A percentile compares a stretch with the other conserved stretches of the same genome.
These are phyloP conservation scores for Pseudogymnoascus pannorum DNA, from an alignment of 2,329 filamentous ascomycete species.

Conservation along the genomic window DNA sequence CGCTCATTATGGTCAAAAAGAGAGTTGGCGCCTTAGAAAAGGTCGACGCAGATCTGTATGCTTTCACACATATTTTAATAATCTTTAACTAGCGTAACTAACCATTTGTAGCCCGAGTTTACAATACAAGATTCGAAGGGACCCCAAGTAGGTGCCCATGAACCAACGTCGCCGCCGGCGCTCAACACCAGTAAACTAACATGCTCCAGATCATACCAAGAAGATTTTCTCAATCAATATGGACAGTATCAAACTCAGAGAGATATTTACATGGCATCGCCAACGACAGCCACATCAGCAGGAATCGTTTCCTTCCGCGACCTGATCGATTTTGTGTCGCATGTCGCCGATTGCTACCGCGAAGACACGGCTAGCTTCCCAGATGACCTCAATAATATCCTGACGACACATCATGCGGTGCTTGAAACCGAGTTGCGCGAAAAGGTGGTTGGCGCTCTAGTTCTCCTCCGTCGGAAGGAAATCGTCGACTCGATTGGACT, in stretches of 20 bases:
- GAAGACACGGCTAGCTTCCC: constrained; percentile 71
- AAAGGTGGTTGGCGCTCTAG: constrained; percentile 87
- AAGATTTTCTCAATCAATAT: constrained; percentile 84
- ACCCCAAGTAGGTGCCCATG: constrained; percentile 57
- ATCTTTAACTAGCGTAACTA: constrained; percentile 19
- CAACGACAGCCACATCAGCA: constrained; percentile 67
- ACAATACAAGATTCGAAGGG: constrained; percentile 84
- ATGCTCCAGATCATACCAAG: constrained; percentile 64
- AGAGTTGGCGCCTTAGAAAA: constrained; percentile 92
- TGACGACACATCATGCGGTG: constrained; percentile 73
- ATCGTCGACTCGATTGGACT: constrained; percentile 78
- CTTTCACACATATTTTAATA: constrained; percentile 14
- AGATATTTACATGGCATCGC: constrained; percentile 83
- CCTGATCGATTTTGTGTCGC: constrained; percentile 86
- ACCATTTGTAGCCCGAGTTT: constrained; percentile 58
- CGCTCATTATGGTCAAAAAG: constrained; percentile 64
- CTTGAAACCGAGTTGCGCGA: constrained; percentile 82
- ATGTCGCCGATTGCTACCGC: constrained; percentile 90
- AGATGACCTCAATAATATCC: constrained; percentile 70
- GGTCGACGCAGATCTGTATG: constrained; percentile 77
- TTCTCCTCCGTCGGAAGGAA: constrained; percentile 83
- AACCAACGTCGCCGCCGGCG: background rate
- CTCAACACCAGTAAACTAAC: constrained; percentile 2
- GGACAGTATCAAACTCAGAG: constrained; percentile 85
- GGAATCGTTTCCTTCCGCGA: constrained; percentile 81